Base-by-base conservation (phyloP, 164 flowering plant genomes). In the Santalum album region DNA sequence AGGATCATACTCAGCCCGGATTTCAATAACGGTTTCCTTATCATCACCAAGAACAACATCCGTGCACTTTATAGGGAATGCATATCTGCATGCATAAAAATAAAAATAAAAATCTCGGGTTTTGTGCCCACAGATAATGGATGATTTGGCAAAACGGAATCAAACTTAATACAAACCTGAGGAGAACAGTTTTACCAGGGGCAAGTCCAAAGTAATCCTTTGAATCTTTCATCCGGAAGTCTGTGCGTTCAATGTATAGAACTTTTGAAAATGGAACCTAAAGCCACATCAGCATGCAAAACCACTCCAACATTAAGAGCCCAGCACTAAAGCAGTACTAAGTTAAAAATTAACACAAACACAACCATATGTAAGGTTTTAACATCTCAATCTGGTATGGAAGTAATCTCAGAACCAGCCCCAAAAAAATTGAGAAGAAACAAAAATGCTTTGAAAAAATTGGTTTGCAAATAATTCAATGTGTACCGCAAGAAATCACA, bases 151-250 rank as follows among this genome's bases (percentile, higher is more conserved):
- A 17, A 40, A 21, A 1, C n/a, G n/a, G n/a, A n/a, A n/a, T n/a
- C n/a, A n/a, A n/a, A n/a, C n/a, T n/a, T n/a, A n/a, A n/a, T n/a
- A 61, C 56, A 40, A 61, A 87, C 96, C 96, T 90, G 34, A 90
- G 84, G n/a, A 94, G 74, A 48, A 82, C 95, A 51, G 88, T 72
- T 79, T 94, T 94, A 35, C 92, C 95, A 60, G 96, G 99, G 52
- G 99, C 99, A 66, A 94, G 90, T n/a, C 99, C 99, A 75, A 84
- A 90, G 67, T 77, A 94, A 59, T 90, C 97, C 68, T 90, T 90
- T 49, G 97, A 86, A 73, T 94, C 99, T 75, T 81, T 81, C 67
- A 75, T 45, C 59, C 96, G 81, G 55, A 94, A 94, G 72, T 94
- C 97, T 49, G 97, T 70, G 12, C 53, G 74, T 53, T 94, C 99